Percentiles rank a stretch among this genome's conserved stretches.
Conservation (phyloP, 495 filamentous ascomycete genomes). For the Penicillium daleae region DNA sequence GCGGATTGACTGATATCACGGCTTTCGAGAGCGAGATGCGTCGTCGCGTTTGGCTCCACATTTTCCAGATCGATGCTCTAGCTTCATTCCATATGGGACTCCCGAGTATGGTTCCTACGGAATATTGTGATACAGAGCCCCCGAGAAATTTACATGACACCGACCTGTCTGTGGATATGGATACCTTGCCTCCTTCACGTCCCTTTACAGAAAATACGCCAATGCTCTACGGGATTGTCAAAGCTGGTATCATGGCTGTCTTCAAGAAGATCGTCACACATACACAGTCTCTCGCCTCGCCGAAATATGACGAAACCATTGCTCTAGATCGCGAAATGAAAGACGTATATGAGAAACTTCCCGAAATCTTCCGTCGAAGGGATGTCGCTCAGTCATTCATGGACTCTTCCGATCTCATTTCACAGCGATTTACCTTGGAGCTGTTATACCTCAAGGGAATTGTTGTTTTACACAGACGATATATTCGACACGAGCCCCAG, state of each 20-base stretch:
- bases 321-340: constrained; percentile 41
- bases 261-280: constrained; percentile 41
- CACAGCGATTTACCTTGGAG: neutral
- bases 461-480: constrained; percentile 46
- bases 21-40: constrained; percentile 42
- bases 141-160: constrained; percentile 54
- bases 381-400: neutral
- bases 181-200: constrained; percentile 45
- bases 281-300: neutral
- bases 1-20: constrained; percentile 21
- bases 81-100: constrained; percentile 56
- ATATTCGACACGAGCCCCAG: constrained; percentile 28
- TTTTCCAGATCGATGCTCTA: constrained; percentile 38
- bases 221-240: constrained; percentile 53
- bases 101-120: constrained; percentile 51
- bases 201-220: constrained; percentile 50
- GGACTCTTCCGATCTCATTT: neutral
- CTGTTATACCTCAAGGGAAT: neutral
- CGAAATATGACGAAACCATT: constrained; percentile 26
- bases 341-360: constrained; percentile 17
- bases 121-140: constrained; percentile 50
- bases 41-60: constrained; percentile 36
- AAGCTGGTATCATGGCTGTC: constrained; percentile 42
- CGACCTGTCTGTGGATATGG: constrained; percentile 50
- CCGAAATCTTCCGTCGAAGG: neutral